These are phyloP conservation scores for Talaromyces sp. DNA, from an alignment of 2,329 filamentous ascomycete genomes.

Conservation along the genomic window DNA sequence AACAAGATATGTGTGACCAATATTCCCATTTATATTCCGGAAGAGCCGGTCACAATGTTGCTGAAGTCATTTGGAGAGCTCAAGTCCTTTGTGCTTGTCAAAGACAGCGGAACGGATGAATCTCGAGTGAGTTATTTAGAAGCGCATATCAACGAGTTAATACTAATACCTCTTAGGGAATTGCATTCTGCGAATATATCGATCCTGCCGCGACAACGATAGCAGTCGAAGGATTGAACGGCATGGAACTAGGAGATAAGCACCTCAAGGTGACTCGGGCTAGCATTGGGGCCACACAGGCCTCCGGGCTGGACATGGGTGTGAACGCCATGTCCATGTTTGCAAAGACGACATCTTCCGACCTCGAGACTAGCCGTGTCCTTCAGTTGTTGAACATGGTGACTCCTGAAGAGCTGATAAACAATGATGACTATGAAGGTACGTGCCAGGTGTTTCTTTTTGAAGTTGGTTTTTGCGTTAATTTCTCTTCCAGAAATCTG, in stretches of 20 bases:
- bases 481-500: constrained; percentile 67
- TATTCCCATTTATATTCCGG: constrained; percentile 78
- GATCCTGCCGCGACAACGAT: constrained; percentile 71
- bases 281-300: constrained; percentile 90
- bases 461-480: neutral
- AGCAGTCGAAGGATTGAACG: constrained; percentile 84
- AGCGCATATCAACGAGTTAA: neutral
- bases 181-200: constrained; percentile 93
- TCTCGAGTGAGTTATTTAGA: constrained; percentile 64
- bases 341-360: constrained; percentile 76
- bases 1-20: constrained; percentile 94
- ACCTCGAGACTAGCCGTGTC: constrained; percentile 75
- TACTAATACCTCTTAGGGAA: constrained; percentile 55
- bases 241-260: constrained; percentile 86
- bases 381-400: constrained; percentile 98
- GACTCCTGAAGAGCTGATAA: constrained; percentile 87
- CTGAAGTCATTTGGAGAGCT: constrained; percentile 87
- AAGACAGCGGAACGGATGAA: constrained; percentile 78
- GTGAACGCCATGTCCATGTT: constrained; percentile 98
- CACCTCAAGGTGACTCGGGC: constrained; percentile 81
- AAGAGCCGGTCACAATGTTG: constrained; percentile 88
- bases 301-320: constrained; percentile 84
- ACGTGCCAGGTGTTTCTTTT: constrained; percentile 21
- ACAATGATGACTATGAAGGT: constrained; percentile 94
- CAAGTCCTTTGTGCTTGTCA: constrained; percentile 85